Base-by-base conservation (phyloP, 1,139 yeast species). In the Lizanozyma gosingica region DNA sequence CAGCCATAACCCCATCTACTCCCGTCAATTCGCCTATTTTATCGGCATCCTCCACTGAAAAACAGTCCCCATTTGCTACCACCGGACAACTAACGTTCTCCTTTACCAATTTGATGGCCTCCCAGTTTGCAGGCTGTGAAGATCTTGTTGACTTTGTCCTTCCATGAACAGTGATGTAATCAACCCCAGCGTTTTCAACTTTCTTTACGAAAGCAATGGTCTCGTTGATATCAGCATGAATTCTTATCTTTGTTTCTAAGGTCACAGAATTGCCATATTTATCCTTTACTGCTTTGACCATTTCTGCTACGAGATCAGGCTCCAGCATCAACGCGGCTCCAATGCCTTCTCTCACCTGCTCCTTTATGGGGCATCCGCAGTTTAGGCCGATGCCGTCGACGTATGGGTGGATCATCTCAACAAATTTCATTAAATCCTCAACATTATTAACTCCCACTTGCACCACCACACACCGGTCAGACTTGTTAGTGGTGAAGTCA, bases 281-380 rank as follows among this genome's bases (percentile, higher is more conserved):
- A 1, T 67, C 66, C 54, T 90, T 90, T 27, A 88, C 95, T 1
- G 87, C 86, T 39, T 68, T 65, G 2, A 92, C 95, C 95, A 92
- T 84, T 2, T 74, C 71, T 1, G 92, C 76, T 3, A 94, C 94
- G 39, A 82, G 64, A 34, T 86, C 87, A 0, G 94, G 87, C 47
- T 85, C 80, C 22, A 80, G 67, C 88, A 92, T 90, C 41, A 92
- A 68, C 0, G 97, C 97, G 1, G 97, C 97, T 3, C 98, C 98
- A 18, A 92, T 88, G 15, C 98, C 98, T 57, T 88, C 97, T 37
- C 95, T 73, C 4, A 86, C 86, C 58, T 92, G 98, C 49, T 92
- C 97, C 47, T 82, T 84, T 40, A 92, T 88, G 1, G 98, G 98
- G 62, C 98, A 92, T 0, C 98, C 98, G 62, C 98, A 92, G 65